Base-by-base conservation (phyloP, 371 early-diverging fungal genomes). In the Enterocytospora artemiae region DNA sequence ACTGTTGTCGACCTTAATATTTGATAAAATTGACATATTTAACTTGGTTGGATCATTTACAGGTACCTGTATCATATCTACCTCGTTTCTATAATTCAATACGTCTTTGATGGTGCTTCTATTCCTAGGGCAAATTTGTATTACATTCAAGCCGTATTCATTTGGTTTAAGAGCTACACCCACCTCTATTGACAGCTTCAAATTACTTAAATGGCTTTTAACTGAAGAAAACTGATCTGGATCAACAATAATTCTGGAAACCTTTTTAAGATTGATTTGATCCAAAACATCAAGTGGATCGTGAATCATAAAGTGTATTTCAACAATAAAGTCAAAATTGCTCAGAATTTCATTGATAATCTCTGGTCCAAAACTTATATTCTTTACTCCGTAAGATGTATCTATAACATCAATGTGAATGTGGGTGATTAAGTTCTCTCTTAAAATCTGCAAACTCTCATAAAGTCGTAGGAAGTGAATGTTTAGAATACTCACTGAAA, bases 111-210 rank as follows among this genome's bases (percentile, higher is more conserved):
- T n/a, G n/a, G n/a, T n/a, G n/a, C n/a, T n/a, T n/a, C n/a, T n/a
- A n/a, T n/a, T n/a, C n/a, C n/a, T n/a, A n/a, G n/a, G n/a, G n/a
- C n/a, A n/a, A n/a, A n/a, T n/a, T n/a, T n/a, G n/a, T n/a, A n/a
- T n/a, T n/a, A n/a, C n/a, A n/a, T n/a, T n/a, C n/a, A n/a, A n/a
- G n/a, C n/a, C n/a, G n/a, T n/a, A n/a, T n/a, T 94, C 93, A 50
- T 82, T 81, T 2, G 95, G 95, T 76, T 91, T 92, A 50, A 96
- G 76, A 1, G 92, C 89, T 28, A 93, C 82, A 54, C 94, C 92
- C 37, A 87, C 88, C 79, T 86, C 85, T 90, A 92, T 90, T n/a
- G n/a, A n/a, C n/a, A n/a, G n/a, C n/a, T n/a, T n/a, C n/a, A n/a
- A n/a, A n/a, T n/a, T n/a, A n/a, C n/a, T n/a, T n/a, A n/a, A n/a